Conservation (phyloP, 1,284 basidiomycete species). For the Pisolithus thermaeus region DNA sequence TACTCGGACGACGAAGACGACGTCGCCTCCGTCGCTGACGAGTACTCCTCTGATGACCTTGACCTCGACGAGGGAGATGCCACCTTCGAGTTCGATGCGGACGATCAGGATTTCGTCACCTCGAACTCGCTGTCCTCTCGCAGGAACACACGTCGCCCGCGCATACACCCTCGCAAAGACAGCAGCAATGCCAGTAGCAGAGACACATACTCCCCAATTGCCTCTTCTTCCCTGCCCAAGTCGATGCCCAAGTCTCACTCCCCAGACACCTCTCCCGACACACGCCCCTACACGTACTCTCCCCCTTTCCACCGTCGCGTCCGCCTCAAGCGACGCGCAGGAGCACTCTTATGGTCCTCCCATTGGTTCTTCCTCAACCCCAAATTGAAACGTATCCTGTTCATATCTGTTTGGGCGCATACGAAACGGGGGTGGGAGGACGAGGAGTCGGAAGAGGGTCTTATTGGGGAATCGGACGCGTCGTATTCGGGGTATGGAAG, state of each 20-base stretch:
- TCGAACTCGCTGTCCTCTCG: constrained; percentile 33
- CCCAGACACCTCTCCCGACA: background rate
- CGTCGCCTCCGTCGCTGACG: constrained; percentile 53
- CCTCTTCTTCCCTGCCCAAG: background rate
- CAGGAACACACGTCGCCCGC: constrained; percentile 3
- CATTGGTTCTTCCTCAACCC: constrained; percentile 98
- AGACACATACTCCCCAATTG: constrained; percentile 2
- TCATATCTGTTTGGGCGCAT: constrained; percentile 91
- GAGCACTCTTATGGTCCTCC: constrained; percentile 93
- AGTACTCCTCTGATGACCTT: constrained; percentile 46
- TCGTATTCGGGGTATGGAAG: constrained; percentile 60
- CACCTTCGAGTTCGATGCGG: constrained; percentile 72
- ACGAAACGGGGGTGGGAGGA: constrained; percentile 59
- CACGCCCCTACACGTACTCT: background rate
- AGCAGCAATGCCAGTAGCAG: constrained; percentile 21
- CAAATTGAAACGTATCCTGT: constrained; percentile 89
- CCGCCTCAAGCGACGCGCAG: constrained; percentile 38
- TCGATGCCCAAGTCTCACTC: background rate
- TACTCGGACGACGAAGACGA: constrained; percentile 75
- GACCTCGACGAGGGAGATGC: constrained; percentile 47
- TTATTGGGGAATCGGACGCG: constrained; percentile 24
- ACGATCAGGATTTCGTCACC: constrained; percentile 61
- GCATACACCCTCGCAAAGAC: constrained; percentile 12
- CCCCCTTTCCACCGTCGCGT: constrained; percentile 26
- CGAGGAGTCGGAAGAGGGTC: constrained; percentile 33